Evolutionary conservation across 495 filamentous ascomycete species (phyloP), one percentile per base, ranked within the genome.

Genomic region (Rostrohypoxylon terebratum): DNA sequence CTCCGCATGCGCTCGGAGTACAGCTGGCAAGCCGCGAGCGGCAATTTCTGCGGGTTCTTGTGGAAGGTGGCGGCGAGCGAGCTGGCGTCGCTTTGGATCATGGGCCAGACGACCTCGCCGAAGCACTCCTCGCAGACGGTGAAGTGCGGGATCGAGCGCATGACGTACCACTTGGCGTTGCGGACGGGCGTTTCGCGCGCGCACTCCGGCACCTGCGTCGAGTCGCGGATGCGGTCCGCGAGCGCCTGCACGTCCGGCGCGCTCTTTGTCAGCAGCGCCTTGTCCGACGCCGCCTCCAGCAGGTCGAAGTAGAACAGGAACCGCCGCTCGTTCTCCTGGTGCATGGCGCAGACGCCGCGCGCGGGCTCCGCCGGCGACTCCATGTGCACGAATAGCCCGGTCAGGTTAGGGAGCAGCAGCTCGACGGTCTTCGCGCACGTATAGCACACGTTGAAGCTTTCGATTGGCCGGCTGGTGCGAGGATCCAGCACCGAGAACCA

Each of bases 1-100:
- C 83, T 79, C 44, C 92, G 84, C 90, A 94, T 94, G n/a, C 89
- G 86, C 9, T 84, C 79, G n/a, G 90, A 91, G 68, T 92, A 94
- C 6, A 94, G 80, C 78, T 93, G 90, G 72, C 93, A 96, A 18
- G 84, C 85, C 0, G 85, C 88, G 38, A 87, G 80, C 3, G 84
- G 80, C 20, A 78, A 78, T 4, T 76, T 77, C 60, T 85, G 81
- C 28, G 83, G 81, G 20, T 77, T 78, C 59, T 86, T 81, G 33
- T 84, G 84, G 73, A 94, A 90, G 65, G 85, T 83, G 0, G 82
- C 78, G 0, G 91, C 88, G 20, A 94, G 79, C 0, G 84, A 79
- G 34, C 82, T 81, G 25, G 82, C 77, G 1, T 81, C 76, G 53
- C 54, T 65, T 38, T 85, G 79, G 10, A 88, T 83, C 20, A 88